Evolutionary conservation across 2,329 filamentous ascomycete species (phyloP).

Genomic region (Bipolaris cookei): DNA sequence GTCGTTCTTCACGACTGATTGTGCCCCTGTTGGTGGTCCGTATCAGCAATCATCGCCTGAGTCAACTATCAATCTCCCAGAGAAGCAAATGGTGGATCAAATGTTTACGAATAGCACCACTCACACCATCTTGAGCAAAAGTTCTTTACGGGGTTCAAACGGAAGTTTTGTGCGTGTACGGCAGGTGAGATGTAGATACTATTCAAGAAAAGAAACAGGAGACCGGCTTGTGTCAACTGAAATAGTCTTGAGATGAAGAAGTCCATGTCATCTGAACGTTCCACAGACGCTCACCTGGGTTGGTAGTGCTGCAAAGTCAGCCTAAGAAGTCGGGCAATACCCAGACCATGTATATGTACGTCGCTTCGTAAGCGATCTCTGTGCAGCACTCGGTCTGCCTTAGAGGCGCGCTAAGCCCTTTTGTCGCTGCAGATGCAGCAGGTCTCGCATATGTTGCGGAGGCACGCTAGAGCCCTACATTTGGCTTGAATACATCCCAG

Average conservation of each 20-base stretch:
- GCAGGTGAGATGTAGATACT: neutral
- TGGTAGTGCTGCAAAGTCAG: neutral
- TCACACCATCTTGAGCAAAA: conserved; percentile 1
- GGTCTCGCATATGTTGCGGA: neutral
- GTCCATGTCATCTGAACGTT: neutral
- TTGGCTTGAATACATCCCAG: neutral
- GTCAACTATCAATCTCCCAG: neutral
- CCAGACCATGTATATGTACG: conserved; percentile 1
- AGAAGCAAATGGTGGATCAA: too few relatives aligned
- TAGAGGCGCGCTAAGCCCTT: neutral
- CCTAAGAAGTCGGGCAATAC: neutral
- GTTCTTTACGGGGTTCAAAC: neutral
- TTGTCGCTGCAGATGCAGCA: neutral
- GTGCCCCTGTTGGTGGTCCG: neutral
- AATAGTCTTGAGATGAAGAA: neutral
- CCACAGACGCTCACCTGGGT: neutral
- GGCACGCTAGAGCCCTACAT: neutral
- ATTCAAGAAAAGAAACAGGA: neutral
- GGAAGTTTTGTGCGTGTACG: neutral
- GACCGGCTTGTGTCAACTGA: neutral
- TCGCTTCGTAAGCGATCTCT: neutral
- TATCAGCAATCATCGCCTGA: neutral
- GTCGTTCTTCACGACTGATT: neutral
- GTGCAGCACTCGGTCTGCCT: neutral
- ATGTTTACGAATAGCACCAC: neutral